Percentiles rank a stretch among this genome's conserved stretches.
Evolutionary conservation across 2,329 filamentous ascomycete genomes (phyloP).

Genomic region (Rosellinia necatrix): DNA sequence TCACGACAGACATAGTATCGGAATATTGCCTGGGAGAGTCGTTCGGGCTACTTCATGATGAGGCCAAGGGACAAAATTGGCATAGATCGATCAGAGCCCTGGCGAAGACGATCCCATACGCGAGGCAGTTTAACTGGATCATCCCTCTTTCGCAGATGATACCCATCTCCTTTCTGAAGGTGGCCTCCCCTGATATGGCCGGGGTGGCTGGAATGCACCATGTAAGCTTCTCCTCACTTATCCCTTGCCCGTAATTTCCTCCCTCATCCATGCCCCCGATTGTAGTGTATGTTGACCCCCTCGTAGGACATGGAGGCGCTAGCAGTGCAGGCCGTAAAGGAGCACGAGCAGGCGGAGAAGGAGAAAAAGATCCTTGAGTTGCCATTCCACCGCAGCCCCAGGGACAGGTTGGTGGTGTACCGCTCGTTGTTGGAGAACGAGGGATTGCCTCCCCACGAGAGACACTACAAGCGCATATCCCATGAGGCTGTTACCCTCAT

Average conservation of each 20-base stretch:
- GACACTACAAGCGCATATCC: slow-evolving; percentile 23
- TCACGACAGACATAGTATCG: slow-evolving; percentile 17
- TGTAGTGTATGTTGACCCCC: neutral
- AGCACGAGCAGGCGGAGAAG: slow-evolving; percentile 8
- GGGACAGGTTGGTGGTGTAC: slow-evolving; percentile 21
- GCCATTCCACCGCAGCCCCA: slow-evolving; percentile 8
- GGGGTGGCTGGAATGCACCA: slow-evolving; percentile 23
- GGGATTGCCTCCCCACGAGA: slow-evolving; percentile 20
- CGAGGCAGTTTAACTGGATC: slow-evolving; percentile 26
- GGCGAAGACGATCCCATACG: slow-evolving; percentile 13
- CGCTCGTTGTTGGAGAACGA: slow-evolving; percentile 16
- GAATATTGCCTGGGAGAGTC: slow-evolving; percentile 21
- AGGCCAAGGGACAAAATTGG: slow-evolving; percentile 14
- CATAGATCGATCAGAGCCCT: slow-evolving; percentile 9
- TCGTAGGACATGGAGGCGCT: slow-evolving; percentile 22
- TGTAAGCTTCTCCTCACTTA: neutral
- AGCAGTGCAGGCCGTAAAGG: slow-evolving; percentile 12
- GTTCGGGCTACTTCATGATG: slow-evolving; percentile 19
- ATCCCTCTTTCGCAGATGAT: slow-evolving; percentile 22
- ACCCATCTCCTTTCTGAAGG: slow-evolving; percentile 9
- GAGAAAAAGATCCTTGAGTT: neutral
- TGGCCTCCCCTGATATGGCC: slow-evolving; percentile 7
- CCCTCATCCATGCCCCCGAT: neutral
- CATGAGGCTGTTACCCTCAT: slow-evolving; percentile 27
- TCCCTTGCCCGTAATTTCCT: no score